A percentile compares a stretch with the other conserved stretches of the same genome.
Conservation (phyloP, 495 filamentous ascomycete species). For the Trichoderma reesei region DNA sequence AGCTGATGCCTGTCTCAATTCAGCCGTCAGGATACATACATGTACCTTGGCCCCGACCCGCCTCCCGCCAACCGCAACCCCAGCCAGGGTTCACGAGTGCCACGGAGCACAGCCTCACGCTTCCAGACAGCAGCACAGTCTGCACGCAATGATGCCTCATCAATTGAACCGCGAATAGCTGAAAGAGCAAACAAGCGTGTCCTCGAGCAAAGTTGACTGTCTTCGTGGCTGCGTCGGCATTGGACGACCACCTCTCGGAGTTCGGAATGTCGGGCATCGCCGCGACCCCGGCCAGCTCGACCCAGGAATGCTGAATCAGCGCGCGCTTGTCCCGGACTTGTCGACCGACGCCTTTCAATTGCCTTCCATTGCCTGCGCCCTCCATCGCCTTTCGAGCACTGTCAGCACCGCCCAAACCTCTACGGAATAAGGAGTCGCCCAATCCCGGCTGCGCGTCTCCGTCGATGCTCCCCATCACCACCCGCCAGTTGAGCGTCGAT, state of each 20-base stretch:
- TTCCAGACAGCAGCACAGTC: not conserved
- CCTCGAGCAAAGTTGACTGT: too few species aligned
- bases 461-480: not conserved
- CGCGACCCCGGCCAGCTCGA: not conserved
- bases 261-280: not conserved
- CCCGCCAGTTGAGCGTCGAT: not conserved
- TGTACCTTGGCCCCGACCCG: not conserved
- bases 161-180: too few species aligned
- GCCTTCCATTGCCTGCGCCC: too few species aligned
- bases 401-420: not conserved
- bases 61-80: not conserved
- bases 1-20: too few species aligned
- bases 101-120: not conserved
- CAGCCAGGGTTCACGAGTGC: not conserved
- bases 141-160: not conserved
- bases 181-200: too few species aligned
- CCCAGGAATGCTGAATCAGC: not conserved
- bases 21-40: too few species aligned
- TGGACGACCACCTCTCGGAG: not conserved
- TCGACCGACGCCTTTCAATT: too few species aligned
- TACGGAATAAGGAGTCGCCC: not conserved
- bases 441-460: constrained; percentile 4
- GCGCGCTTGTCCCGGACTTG: too few species aligned
- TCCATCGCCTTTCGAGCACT: too few species aligned
- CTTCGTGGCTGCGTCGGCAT: too few species aligned